Percentiles rank a stretch among this genome's conserved stretches.
Evolutionary conservation across 139 green algal species (phyloP).

Genomic region (Limnomonas spitsbergensis): DNA sequence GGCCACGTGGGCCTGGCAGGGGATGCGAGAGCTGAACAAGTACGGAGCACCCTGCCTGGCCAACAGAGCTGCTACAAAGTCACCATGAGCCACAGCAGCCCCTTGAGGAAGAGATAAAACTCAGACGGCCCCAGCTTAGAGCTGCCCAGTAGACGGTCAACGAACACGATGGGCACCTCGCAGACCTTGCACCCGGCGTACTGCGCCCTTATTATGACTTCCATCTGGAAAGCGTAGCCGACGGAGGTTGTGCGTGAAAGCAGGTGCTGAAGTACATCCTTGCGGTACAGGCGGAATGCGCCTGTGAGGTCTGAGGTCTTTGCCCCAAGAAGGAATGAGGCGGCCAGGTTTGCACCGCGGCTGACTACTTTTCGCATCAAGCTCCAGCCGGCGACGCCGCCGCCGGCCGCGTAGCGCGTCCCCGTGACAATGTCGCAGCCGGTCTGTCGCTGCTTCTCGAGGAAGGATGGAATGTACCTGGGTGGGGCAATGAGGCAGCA

Average conservation of each 20-base stretch:
- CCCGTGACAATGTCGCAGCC: slow-evolving; percentile 83
- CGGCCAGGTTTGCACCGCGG: slow-evolving; percentile 88
- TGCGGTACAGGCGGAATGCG: slow-evolving; percentile 85
- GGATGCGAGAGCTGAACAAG: too few relatives aligned
- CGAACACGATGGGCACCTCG: slow-evolving; percentile 98
- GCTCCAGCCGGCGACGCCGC: slow-evolving; percentile 90
- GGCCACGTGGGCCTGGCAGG: too few relatives aligned
- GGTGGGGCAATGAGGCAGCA: too few relatives aligned
- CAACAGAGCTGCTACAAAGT: slow-evolving; percentile 67
- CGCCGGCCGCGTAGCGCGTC: slow-evolving; percentile 75
- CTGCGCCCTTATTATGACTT: slow-evolving; percentile 87
- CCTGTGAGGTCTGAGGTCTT: slow-evolving; percentile 82
- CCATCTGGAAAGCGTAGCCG: slow-evolving; percentile 96
- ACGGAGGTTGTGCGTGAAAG: slow-evolving; percentile 38
- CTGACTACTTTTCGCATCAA: slow-evolving; percentile 74
- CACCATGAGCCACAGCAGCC: slow-evolving; percentile 81
- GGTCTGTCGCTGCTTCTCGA: slow-evolving; percentile 54
- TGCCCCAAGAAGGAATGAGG: slow-evolving; percentile 67
- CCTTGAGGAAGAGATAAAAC: slow-evolving; percentile 81
- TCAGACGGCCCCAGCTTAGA: slow-evolving; percentile 91
- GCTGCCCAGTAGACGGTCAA: slow-evolving; percentile 90
- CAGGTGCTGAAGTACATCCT: slow-evolving; percentile 44
- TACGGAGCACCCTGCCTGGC: too few relatives aligned
- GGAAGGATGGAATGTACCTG: slow-evolving; percentile 27
- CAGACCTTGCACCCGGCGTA: slow-evolving; percentile 52